Evolutionary conservation across 2,329 filamentous ascomycete genomes (phyloP).

Genomic region (Trichoderma sp.): DNA sequence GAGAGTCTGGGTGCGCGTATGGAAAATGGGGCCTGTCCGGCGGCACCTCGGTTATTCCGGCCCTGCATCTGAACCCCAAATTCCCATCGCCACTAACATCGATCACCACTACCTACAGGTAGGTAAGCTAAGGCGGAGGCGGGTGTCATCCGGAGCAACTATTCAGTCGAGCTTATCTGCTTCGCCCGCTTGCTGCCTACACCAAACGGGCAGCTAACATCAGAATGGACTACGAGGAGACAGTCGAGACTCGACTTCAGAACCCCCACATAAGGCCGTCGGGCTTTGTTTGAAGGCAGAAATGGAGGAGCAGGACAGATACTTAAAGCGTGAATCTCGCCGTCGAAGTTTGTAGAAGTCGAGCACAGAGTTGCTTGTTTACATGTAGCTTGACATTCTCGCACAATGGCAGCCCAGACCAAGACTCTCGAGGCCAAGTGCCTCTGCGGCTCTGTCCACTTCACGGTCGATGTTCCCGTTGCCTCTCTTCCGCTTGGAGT

Average conservation of each 20-base stretch:
- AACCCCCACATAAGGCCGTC: slow-evolving; percentile 6
- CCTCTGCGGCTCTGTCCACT: slow-evolving; percentile 49
- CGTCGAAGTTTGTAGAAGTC: too few relatives aligned
- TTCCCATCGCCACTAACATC: too few relatives aligned
- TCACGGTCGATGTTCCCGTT: slow-evolving; percentile 45
- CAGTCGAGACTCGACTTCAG: not conserved
- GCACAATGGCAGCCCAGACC: slow-evolving; percentile 25
- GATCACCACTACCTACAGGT: not conserved
- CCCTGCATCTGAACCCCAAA: too few relatives aligned
- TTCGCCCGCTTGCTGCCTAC: not conserved
- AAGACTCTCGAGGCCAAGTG: slow-evolving; percentile 50
- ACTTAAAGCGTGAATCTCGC: slow-evolving; percentile 1
- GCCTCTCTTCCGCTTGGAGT: slow-evolving; percentile 45
- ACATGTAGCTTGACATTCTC: not conserved
- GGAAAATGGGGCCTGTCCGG: not conserved
- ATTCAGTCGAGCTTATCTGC: not conserved
- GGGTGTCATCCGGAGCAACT: slow-evolving; percentile 8
- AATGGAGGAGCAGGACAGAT: too few relatives aligned
- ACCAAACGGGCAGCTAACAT: not conserved
- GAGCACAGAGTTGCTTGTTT: slow-evolving; percentile 16
- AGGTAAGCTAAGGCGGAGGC: not conserved
- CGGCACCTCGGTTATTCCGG: not conserved
- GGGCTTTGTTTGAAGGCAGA: not conserved
- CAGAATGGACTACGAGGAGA: not conserved
- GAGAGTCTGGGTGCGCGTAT: not conserved